Evolutionary conservation across 2,329 filamentous ascomycete genomes (phyloP).

Genomic region (Didymella lethalis): DNA sequence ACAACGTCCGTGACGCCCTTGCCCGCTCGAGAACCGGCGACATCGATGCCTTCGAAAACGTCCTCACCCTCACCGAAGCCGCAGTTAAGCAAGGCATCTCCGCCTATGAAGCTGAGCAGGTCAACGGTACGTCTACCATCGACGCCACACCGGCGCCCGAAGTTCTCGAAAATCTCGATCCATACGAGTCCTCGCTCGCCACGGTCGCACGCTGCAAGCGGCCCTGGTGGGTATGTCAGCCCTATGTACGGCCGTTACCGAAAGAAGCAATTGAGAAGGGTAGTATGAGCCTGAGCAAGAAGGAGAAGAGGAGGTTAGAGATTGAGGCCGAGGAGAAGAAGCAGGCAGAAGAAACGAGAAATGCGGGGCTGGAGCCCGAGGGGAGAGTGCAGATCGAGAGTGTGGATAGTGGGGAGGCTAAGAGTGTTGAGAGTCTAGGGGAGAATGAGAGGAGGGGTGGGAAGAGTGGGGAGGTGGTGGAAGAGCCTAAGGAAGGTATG

Average conservation of each 20-base stretch:
- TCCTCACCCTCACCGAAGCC: slow-evolving; percentile 77
- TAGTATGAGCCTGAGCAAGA: slow-evolving; percentile 76
- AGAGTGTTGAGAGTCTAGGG: slow-evolving; percentile 26
- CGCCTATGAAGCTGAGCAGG: slow-evolving; percentile 63
- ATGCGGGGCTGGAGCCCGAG: slow-evolving; percentile 36
- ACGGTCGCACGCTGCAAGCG: slow-evolving; percentile 75
- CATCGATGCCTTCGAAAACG: slow-evolving; percentile 77
- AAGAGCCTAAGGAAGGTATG: slow-evolving; percentile 56
- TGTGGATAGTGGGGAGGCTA: slow-evolving; percentile 25
- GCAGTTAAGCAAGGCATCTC: slow-evolving; percentile 76
- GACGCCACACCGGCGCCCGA: slow-evolving; percentile 3
- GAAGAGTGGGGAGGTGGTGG: slow-evolving; percentile 37
- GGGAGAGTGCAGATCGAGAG: slow-evolving; percentile 65
- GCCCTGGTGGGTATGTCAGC: slow-evolving; percentile 91
- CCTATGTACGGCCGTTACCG: slow-evolving; percentile 84
- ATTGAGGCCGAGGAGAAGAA: slow-evolving; percentile 54
- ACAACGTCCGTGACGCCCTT: slow-evolving; percentile 84
- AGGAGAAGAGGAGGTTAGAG: slow-evolving; percentile 56
- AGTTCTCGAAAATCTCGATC: slow-evolving; percentile 29
- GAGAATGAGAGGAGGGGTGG: slow-evolving; percentile 6
- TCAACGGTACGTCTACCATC: slow-evolving; percentile 2
- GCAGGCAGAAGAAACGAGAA: slow-evolving; percentile 50
- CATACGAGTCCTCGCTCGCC: slow-evolving; percentile 67
- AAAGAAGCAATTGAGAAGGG: slow-evolving; percentile 87
- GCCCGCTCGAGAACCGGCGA: slow-evolving; percentile 74